Evolutionary conservation across 2,329 filamentous ascomycete genomes (phyloP).

Genomic region (Aureobasidium mangrovei): DNA sequence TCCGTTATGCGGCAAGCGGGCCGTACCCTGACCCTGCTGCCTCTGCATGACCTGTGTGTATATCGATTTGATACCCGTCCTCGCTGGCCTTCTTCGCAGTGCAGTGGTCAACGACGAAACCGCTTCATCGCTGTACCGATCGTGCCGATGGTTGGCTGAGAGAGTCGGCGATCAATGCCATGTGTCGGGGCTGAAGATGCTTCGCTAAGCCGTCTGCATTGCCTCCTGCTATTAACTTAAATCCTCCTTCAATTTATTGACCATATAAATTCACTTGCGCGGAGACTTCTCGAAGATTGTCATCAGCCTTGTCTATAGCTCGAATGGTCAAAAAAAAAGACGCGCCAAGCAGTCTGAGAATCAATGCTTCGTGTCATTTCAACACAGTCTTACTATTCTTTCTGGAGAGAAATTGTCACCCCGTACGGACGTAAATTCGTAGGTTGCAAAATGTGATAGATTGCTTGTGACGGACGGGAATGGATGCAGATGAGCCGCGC

Average conservation of each 20-base stretch:
- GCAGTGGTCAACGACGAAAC: too few species aligned
- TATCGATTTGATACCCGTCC: not conserved
- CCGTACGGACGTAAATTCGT: not conserved
- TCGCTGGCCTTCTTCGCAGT: not conserved
- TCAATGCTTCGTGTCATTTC: not conserved
- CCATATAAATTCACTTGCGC: not conserved
- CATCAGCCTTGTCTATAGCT: constrained; percentile 7
- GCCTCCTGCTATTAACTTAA: not conserved
- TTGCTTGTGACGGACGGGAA: not conserved
- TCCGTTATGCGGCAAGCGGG: constrained; percentile 2
- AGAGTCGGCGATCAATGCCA: too few species aligned
- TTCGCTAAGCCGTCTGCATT: constrained; percentile 2
- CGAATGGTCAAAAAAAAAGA: not conserved
- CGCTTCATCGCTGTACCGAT: too few species aligned
- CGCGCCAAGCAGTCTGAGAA: not conserved
- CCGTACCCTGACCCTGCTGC: constrained; percentile 10
- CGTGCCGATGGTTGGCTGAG: too few species aligned
- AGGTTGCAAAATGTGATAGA: constrained; percentile 1
- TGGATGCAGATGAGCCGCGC: not conserved
- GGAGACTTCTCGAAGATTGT: constrained; percentile 11
- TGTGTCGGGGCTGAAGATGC: not conserved
- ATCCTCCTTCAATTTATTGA: not conserved
- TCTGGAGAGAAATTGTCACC: not conserved
- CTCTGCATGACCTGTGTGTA: not conserved
- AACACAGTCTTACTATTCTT: not conserved